Evolutionary conservation across 2,329 filamentous ascomycete species (phyloP).

Genomic region (Colletotrichum graminicola): DNA sequence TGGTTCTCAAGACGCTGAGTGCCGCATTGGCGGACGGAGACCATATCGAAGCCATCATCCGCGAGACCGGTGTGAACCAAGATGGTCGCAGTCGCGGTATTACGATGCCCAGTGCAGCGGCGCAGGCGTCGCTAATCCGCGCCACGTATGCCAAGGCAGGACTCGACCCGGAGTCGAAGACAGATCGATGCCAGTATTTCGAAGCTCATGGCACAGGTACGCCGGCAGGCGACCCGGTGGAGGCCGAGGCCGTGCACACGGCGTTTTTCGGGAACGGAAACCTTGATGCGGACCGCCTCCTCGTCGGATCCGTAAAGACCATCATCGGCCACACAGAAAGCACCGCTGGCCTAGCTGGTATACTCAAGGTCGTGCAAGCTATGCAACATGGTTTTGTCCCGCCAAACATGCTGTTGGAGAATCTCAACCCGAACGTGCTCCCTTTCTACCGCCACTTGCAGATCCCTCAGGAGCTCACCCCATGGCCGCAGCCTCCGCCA

Average conservation of each 20-base stretch:
- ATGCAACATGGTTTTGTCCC: slow-evolving; percentile 45
- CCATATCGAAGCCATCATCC: slow-evolving; percentile 45
- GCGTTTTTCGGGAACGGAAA: slow-evolving; percentile 48
- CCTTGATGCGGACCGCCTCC: slow-evolving; percentile 49
- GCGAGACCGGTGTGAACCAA: slow-evolving; percentile 35
- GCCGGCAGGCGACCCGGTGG: slow-evolving; percentile 53
- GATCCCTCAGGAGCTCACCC: slow-evolving; percentile 27
- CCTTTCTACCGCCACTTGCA: slow-evolving; percentile 45
- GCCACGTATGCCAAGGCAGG: slow-evolving; percentile 45
- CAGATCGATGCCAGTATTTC: slow-evolving; percentile 41
- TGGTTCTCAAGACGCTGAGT: slow-evolving; percentile 61
- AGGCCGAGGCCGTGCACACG: slow-evolving; percentile 48
- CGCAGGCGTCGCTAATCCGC: slow-evolving; percentile 48
- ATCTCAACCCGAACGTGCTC: slow-evolving; percentile 47
- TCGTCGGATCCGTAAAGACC: slow-evolving; percentile 48
- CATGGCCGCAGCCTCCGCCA: slow-evolving; percentile 42
- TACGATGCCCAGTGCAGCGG: slow-evolving; percentile 10
- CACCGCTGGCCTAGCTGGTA: slow-evolving; percentile 46
- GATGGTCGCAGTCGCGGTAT: too few species aligned
- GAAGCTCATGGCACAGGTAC: slow-evolving; percentile 58
- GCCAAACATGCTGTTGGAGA: slow-evolving; percentile 50
- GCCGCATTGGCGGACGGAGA: slow-evolving; percentile 54
- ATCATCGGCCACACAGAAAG: slow-evolving; percentile 49
- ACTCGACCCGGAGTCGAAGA: slow-evolving; percentile 28
- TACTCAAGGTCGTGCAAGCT: slow-evolving; percentile 46